Evolutionary conservation across 73 alveolate species (phyloP).

Genomic region (Paramecium sonneborni): DNA sequence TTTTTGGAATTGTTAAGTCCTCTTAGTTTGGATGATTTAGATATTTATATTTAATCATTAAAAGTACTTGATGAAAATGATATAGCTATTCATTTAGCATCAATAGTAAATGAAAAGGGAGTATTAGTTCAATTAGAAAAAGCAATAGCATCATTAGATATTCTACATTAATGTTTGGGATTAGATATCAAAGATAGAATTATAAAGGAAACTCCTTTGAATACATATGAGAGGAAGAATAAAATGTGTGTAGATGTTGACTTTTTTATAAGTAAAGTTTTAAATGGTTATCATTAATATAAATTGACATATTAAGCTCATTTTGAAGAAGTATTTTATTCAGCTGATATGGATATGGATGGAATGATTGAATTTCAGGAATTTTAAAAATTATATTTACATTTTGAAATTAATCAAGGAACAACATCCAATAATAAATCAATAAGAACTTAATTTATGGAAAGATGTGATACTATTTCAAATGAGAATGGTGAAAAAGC

Average conservation of each 20-base stretch:
- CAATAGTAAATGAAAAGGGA: background rate
- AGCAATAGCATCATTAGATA: background rate
- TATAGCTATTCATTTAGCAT: background rate
- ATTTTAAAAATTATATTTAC: constrained; percentile 18
- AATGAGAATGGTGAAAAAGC: constrained; percentile 46
- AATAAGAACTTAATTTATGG: background rate
- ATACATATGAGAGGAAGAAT: background rate
- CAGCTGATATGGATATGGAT: constrained; percentile 59
- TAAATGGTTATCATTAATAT: background rate
- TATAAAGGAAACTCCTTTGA: background rate
- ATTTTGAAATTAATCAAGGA: constrained; percentile 33
- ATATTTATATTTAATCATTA: background rate
- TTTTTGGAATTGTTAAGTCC: constrained; percentile 14
- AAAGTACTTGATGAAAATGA: constrained; percentile 31
- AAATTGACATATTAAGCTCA: background rate
- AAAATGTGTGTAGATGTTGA: constrained; percentile 4
- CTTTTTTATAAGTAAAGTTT: background rate
- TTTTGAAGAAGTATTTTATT: constrained; percentile 51
- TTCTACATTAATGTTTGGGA: background rate
- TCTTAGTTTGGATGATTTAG: constrained; percentile 14
- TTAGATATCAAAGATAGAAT: background rate
- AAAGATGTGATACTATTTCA: background rate
- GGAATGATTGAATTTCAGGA: constrained; percentile 49
- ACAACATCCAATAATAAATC: background rate
- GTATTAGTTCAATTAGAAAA: background rate